phyloP scores from a whole-genome alignment of 2,329 filamentous ascomycete species.

The Fusarium illudens region DNA sequence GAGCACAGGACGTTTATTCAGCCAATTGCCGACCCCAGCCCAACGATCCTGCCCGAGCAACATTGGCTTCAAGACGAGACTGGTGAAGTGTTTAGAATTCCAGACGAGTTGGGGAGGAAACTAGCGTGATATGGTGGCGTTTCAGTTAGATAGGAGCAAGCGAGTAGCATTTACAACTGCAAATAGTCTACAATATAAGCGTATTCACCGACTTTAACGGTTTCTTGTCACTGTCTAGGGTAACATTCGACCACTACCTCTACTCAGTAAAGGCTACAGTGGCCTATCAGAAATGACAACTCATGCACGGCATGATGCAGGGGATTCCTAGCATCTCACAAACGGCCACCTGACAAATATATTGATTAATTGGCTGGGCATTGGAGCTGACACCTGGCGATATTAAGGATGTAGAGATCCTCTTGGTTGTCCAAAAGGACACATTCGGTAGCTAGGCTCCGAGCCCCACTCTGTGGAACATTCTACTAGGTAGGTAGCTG shows the following conservation, averaged over 20 bases:
- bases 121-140: conserved; percentile 8
- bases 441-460: conserved; percentile 36
- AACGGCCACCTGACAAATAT: not conserved
- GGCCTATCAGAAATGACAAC: conserved; percentile 12
- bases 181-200: not conserved
- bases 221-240: not conserved
- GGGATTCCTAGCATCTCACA: not conserved
- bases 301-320: not conserved
- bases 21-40: conserved; percentile 37
- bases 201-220: not conserved
- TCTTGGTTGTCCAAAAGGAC: conserved; percentile 25
- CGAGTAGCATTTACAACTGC: conserved; percentile 1
- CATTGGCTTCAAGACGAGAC: conserved; percentile 37
- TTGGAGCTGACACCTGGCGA: conserved; percentile 5
- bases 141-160: not conserved
- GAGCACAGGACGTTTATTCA: conserved; percentile 36
- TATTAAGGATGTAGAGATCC: conserved; percentile 34
- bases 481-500: conserved; percentile 39
- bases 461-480: conserved; percentile 39
- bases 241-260: conserved; percentile 1
- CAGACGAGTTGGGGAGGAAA: conserved; percentile 25
- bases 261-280: conserved; percentile 2
- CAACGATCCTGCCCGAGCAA: conserved; percentile 31
- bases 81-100: conserved; percentile 42
- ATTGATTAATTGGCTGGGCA: not conserved